Evolutionary conservation across 78 protist species (phyloP), one percentile per base, ranked within the genome.

Genomic region (Emiliania huxleyi): DNA sequence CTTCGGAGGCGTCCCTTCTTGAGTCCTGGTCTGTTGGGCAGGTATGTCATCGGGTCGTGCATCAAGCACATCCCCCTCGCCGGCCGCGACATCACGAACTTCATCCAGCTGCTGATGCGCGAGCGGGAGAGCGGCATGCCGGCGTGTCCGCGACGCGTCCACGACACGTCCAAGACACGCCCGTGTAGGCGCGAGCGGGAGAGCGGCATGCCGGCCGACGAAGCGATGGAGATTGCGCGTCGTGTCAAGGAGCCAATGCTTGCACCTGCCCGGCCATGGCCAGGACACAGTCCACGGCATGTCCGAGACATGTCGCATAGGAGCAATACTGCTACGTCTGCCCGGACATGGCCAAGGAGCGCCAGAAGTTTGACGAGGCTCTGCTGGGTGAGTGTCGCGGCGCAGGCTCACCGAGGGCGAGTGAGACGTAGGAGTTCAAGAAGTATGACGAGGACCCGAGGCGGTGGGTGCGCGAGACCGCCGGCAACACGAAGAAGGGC

Each of bases 61-160:
- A 99, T 99, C 96, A 96, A 97, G 88, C 99, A 98, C 95, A 98
- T 99, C 81, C 99, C 99, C 43, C 91, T 99, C 1, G 99, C 99
- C 23, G 99, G 99, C 29, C 92, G 99, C 89, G 98, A 98, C 95
- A 97, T 99, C 93, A 97, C 99, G 29, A 55, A 93, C 77, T 99
- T 98, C 90, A 96, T 99, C 87, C 98, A 96, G 96, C 96, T 97
- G 91, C 77, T 94, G n/a, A 35, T 98, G 93, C 97, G 99, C 69
- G 99, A 99, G 92, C 98, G 99, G 87, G 99, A 97, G 83, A 87
- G 90, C 71, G 35, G 37, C 35, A 95, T 98, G 37, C 99, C 99
- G 42, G n/a, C n/a, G n/a, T n/a, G n/a, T n/a, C n/a, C n/a, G n/a
- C n/a, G n/a, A n/a, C n/a, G n/a, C n/a, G n/a, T n/a, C n/a, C n/a